Evolutionary conservation across 495 filamentous ascomycete genomes (phyloP).

Genomic region (Schizothecium vesticola): DNA sequence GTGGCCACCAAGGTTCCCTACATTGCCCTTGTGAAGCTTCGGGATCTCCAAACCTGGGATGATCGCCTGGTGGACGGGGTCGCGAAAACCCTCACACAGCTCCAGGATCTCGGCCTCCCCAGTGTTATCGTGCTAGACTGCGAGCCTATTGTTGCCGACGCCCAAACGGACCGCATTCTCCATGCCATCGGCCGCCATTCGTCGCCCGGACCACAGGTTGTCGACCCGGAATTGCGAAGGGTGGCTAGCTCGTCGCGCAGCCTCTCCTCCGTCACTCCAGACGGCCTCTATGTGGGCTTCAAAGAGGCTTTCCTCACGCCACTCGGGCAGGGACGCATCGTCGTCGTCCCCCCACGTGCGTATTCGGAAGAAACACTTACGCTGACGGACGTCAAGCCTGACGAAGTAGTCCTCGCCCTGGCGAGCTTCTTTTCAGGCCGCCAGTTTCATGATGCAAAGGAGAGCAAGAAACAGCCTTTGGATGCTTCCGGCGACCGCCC

Average conservation of each 20-base stretch:
- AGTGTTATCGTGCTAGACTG: constrained; percentile 80
- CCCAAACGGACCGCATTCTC: constrained; percentile 70
- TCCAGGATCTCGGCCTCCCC: constrained; percentile 71
- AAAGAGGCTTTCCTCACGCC: constrained; percentile 60
- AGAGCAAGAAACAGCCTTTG: neutral
- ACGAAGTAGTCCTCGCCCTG: constrained; percentile 67
- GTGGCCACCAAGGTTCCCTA: constrained; percentile 54
- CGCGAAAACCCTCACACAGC: constrained; percentile 75
- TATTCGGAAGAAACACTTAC: constrained; percentile 56
- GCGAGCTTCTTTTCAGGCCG: constrained; percentile 65
- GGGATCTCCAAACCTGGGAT: constrained; percentile 62
- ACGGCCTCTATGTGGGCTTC: constrained; percentile 35
- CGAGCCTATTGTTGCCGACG: constrained; percentile 29
- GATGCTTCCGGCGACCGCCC: constrained; percentile 44
- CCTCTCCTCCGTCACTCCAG: constrained; percentile 16
- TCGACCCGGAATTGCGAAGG: constrained; percentile 57
- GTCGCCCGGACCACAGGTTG: constrained; percentile 58
- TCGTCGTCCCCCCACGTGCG: constrained; percentile 67
- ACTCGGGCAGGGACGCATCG: constrained; percentile 69
- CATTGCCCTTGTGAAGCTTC: constrained; percentile 80
- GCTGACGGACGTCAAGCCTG: constrained; percentile 50
- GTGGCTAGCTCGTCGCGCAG: constrained; percentile 23
- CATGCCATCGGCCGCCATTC: constrained; percentile 64
- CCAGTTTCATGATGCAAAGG: constrained; percentile 26
- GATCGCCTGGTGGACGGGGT: constrained; percentile 66